Conservation (phyloP, 2,329 filamentous ascomycete species). For the Fusarium newnesense region DNA sequence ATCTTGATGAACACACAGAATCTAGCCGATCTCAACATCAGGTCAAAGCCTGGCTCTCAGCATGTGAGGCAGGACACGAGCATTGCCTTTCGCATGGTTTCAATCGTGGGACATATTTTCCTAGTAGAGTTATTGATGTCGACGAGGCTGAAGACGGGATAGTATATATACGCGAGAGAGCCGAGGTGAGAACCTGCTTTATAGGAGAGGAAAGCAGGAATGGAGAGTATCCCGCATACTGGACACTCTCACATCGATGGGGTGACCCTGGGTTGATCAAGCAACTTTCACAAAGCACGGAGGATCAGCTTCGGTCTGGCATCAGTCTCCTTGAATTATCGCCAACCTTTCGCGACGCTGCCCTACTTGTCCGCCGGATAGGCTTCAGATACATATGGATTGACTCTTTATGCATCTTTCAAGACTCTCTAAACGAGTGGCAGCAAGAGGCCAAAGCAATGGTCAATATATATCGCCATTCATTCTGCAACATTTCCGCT, state of each 20-base stretch:
- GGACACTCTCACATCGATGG: background rate
- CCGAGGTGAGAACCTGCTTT: background rate
- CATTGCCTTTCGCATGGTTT: background rate
- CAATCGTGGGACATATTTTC: background rate
- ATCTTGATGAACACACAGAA: background rate
- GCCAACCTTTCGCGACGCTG: background rate
- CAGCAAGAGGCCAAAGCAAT: background rate
- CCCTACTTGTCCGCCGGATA: fast-evolving
- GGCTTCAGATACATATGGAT: background rate
- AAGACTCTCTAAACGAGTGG: background rate
- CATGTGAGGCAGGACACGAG: background rate
- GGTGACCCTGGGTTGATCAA: background rate
- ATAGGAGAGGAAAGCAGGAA: fast-evolving
- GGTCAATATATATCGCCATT: fast-evolving
- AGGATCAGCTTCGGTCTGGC: background rate
- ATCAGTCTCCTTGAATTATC: background rate
- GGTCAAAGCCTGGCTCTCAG: background rate
- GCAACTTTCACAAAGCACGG: background rate
- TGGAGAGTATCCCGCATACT: background rate
- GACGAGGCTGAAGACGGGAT: background rate
- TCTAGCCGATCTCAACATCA: background rate
- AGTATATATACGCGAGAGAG: background rate
- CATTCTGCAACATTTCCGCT: background rate
- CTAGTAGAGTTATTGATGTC: background rate
- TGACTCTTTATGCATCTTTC: background rate